A percentile compares a stretch with the other conserved stretches of the same genome.
Conservation (phyloP, 768 basidiomycete species). For the Pleurotus ostreatus region DNA sequence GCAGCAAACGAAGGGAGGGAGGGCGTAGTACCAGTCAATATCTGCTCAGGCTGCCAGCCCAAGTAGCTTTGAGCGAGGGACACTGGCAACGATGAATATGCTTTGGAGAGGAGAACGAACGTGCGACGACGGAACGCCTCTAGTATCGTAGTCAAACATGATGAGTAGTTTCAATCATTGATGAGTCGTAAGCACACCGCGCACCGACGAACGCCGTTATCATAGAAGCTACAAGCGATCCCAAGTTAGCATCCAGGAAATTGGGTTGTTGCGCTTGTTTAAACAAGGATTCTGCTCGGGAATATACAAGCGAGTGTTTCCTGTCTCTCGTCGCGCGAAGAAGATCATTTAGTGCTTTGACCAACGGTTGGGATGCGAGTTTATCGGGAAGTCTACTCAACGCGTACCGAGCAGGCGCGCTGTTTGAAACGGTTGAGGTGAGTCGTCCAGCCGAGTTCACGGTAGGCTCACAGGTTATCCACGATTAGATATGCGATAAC, state of each 20-base stretch:
- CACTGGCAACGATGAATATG: slow-evolving; percentile 61
- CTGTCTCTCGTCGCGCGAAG: slow-evolving; percentile 49
- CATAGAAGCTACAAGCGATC: slow-evolving; percentile 38
- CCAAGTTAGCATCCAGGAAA: slow-evolving; percentile 44
- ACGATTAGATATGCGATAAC: slow-evolving; percentile 62
- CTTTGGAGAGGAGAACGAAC: slow-evolving; percentile 51
- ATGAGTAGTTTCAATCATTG: not conserved
- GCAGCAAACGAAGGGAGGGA: not conserved
- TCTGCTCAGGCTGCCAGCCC: slow-evolving; percentile 37
- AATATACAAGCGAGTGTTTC: slow-evolving; percentile 52
- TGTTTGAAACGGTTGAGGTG: slow-evolving; percentile 17
- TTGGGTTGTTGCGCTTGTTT: slow-evolving; percentile 37
- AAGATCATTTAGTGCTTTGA: slow-evolving; percentile 42
- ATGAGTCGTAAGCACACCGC: slow-evolving; percentile 15
- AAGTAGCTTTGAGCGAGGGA: slow-evolving; percentile 54
- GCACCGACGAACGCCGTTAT: slow-evolving; percentile 49
- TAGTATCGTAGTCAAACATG: slow-evolving; percentile 19
- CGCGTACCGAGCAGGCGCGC: slow-evolving; percentile 57
- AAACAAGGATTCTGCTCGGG: slow-evolving; percentile 38
- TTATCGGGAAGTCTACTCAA: slow-evolving; percentile 51
- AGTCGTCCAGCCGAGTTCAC: not conserved
- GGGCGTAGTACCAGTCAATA: slow-evolving; percentile 20
- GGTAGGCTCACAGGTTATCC: slow-evolving; percentile 52
- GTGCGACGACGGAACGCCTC: slow-evolving; percentile 59
- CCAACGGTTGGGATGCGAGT: slow-evolving; percentile 38